phyloP scores from a whole-genome alignment of 345 rosid genomes.

The Corchorus olitorius region DNA sequence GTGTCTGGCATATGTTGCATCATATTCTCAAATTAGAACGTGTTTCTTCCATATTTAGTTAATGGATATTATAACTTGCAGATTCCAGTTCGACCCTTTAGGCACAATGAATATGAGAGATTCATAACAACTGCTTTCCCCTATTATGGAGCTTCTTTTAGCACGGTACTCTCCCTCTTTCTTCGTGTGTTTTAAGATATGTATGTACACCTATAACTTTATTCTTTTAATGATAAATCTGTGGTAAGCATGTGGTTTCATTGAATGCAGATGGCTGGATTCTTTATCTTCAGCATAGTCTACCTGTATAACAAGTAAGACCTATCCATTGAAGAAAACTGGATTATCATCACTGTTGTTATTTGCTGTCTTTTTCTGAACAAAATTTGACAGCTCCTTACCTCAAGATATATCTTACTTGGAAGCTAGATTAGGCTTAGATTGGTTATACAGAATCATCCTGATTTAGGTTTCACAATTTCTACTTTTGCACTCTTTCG shows the following conservation, averaged over 20 bases:
- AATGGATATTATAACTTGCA: slow-evolving; percentile 28
- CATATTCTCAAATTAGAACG: neutral
- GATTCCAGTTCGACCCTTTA: slow-evolving; percentile 73
- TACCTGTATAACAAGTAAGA: slow-evolving; percentile 63
- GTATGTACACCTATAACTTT: neutral
- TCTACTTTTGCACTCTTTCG: neutral
- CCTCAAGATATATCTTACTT: neutral
- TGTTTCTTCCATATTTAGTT: neutral
- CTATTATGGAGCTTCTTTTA: slow-evolving; percentile 71
- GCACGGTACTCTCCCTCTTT: slow-evolving; percentile 41
- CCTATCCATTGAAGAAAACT: slow-evolving; percentile 15
- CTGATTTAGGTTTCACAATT: neutral
- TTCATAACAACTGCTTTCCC: slow-evolving; percentile 67
- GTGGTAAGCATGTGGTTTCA: slow-evolving; percentile 1
- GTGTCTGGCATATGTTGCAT: neutral
- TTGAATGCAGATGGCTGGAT: slow-evolving; percentile 68
- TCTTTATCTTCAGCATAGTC: slow-evolving; percentile 67
- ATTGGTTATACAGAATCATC: neutral
- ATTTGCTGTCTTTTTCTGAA: neutral
- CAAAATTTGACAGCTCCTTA: neutral
- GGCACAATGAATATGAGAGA: slow-evolving; percentile 72
- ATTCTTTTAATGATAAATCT: neutral
- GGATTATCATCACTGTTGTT: slow-evolving; percentile 13
- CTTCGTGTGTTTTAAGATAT: neutral
- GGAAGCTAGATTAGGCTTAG: neutral